These are phyloP conservation scores for Zygosaccharomyces kombuchaensis DNA, from an alignment of 805 yeast genomes.

Conservation along the genomic window DNA sequence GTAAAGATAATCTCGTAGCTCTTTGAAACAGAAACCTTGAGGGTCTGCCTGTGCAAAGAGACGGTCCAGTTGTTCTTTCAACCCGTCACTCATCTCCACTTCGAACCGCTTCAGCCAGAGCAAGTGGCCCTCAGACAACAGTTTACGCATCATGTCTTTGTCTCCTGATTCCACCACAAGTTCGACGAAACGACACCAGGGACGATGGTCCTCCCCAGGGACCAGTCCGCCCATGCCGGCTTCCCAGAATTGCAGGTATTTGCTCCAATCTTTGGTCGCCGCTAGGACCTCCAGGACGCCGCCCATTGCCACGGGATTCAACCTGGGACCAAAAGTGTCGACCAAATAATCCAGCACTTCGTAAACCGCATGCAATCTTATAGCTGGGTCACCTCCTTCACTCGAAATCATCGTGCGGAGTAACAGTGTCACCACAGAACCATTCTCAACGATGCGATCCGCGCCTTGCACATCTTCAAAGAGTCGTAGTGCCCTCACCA, in stretches of 20 bases:
- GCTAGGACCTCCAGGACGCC: slow-evolving; percentile 20
- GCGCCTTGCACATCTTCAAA: slow-evolving; percentile 11
- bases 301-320: slow-evolving; percentile 13
- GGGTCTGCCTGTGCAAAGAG: slow-evolving; percentile 20
- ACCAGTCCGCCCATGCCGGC: slow-evolving; percentile 8
- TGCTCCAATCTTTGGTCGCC: slow-evolving; percentile 21
- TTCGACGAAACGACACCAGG: slow-evolving; percentile 26
- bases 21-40: slow-evolving; percentile 7
- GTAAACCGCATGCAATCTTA: slow-evolving; percentile 17
- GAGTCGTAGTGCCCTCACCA: slow-evolving; percentile 13
- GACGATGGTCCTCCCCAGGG: slow-evolving; percentile 22
- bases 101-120: slow-evolving; percentile 25
- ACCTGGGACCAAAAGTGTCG: slow-evolving; percentile 3
- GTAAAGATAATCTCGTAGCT: slow-evolving; percentile 7
- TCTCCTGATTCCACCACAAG: slow-evolving; percentile 19
- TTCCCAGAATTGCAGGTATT: slow-evolving; percentile 27
- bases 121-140: slow-evolving; percentile 24
- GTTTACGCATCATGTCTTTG: slow-evolving; percentile 11
- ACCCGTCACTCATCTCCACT: slow-evolving; percentile 17
- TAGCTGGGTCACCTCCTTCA: slow-evolving; percentile 7
- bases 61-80: slow-evolving; percentile 13
- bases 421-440: slow-evolving; percentile 19
- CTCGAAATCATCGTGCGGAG: slow-evolving; percentile 19
- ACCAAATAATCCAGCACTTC: slow-evolving; percentile 19
- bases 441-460: slow-evolving; percentile 14